These are phyloP conservation scores for Lecanicillium sp. DNA, from an alignment of 2,329 filamentous ascomycete genomes.

Conservation along the genomic window DNA sequence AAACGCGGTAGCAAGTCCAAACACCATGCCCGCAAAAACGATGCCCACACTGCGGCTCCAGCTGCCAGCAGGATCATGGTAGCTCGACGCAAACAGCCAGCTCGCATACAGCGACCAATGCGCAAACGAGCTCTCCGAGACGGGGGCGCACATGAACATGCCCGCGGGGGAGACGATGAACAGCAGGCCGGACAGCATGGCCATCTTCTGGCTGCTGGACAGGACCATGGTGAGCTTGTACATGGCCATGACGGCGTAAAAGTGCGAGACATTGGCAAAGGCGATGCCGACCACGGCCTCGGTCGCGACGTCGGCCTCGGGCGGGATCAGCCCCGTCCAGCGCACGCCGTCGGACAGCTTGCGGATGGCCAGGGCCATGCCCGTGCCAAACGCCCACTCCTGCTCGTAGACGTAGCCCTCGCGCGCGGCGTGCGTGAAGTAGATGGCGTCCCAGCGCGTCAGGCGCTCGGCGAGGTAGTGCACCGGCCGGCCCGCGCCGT, in stretches of 20 bases:
- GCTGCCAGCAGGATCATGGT: slow-evolving; percentile 17
- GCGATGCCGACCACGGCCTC: slow-evolving; percentile 51
- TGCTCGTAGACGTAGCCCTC: slow-evolving; percentile 68
- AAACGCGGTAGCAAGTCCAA: slow-evolving; percentile 66
- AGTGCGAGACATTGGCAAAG: slow-evolving; percentile 68
- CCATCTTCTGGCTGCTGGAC: slow-evolving; percentile 42
- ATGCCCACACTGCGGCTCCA: slow-evolving; percentile 39
- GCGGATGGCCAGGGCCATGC: slow-evolving; percentile 36
- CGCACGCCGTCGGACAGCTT: slow-evolving; percentile 21
- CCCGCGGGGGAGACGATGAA: slow-evolving; percentile 85
- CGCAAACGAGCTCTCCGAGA: slow-evolving; percentile 73
- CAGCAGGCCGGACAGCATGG: slow-evolving; percentile 62
- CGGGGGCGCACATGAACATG: slow-evolving; percentile 81
- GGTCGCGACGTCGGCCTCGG: slow-evolving; percentile 12
- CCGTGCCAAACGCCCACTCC: slow-evolving; percentile 71
- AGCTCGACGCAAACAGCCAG: slow-evolving; percentile 54
- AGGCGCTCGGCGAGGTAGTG: slow-evolving; percentile 44
- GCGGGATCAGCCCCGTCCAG: slow-evolving; percentile 14
- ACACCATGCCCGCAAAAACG: slow-evolving; percentile 56
- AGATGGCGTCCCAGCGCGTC: slow-evolving; percentile 75
- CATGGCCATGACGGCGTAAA: slow-evolving; percentile 65
- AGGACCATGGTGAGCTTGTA: slow-evolving; percentile 57
- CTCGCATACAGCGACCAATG: slow-evolving; percentile 69
- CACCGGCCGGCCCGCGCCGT: slow-evolving; percentile 28
- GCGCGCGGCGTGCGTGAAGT: slow-evolving; percentile 57